Evolutionary conservation across 2,329 filamentous ascomycete species (phyloP).

Genomic region (Teratosphaeria gauchensis): DNA sequence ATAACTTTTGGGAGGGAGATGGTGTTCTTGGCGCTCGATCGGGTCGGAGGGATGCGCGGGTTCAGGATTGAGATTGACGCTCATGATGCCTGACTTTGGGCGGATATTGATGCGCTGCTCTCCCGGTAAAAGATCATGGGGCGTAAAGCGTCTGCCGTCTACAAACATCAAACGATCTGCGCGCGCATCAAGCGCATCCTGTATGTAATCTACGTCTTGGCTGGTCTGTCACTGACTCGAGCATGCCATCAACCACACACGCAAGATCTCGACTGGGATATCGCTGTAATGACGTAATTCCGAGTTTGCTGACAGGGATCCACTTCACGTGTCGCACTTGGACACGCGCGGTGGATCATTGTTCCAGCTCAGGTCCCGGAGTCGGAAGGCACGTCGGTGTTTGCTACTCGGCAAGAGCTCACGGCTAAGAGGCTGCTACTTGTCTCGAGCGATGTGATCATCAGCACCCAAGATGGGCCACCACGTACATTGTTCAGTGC

Average conservation of each 20-base stretch:
- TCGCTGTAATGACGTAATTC: not conserved
- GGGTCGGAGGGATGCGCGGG: not conserved
- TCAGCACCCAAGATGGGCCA: not conserved
- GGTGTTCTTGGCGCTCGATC: not conserved
- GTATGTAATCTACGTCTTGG: too few species aligned
- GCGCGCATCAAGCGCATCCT: too few species aligned
- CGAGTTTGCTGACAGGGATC: too few species aligned
- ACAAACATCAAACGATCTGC: not conserved
- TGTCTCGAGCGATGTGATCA: not conserved
- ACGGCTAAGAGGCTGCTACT: slow-evolving; percentile 4
- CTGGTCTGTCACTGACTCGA: not conserved
- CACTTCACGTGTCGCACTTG: not conserved
- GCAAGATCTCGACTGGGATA: not conserved
- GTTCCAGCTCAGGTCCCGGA: not conserved
- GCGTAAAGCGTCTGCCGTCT: not conserved
- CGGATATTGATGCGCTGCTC: not conserved
- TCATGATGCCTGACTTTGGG: slow-evolving; percentile 4
- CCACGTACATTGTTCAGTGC: not conserved
- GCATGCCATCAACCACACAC: too few species aligned
- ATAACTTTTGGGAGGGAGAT: not conserved
- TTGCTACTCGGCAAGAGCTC: slow-evolving; percentile 1
- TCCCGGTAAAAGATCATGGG: not conserved
- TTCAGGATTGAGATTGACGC: not conserved
- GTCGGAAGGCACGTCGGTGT: not conserved
- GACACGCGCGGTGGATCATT: not conserved